These are phyloP conservation scores for Bassia scoparia DNA, from an alignment of 148 eudicot genomes.

Conservation along the genomic window DNA sequence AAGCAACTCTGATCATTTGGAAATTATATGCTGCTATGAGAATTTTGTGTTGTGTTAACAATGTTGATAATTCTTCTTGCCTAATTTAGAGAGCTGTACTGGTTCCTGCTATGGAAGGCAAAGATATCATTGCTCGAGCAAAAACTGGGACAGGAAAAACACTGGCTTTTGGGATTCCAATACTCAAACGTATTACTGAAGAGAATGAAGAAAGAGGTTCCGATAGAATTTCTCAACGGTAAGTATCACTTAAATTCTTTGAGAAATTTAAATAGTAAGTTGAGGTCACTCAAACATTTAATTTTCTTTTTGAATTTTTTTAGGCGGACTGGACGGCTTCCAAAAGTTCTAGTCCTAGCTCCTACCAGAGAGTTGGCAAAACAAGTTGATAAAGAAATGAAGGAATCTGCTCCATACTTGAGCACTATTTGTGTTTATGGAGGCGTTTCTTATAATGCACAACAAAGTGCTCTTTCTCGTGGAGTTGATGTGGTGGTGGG, in stretches of 20 bases:
- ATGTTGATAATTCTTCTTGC: background rate
- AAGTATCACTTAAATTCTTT: constrained; percentile 13
- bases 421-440: constrained; percentile 94
- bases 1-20: background rate
- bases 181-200: constrained; percentile 65
- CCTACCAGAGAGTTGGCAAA: constrained; percentile 94
- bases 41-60: background rate
- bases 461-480: constrained; percentile 74
- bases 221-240: constrained; percentile 56
- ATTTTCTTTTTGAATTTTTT: constrained; percentile 22
- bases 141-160: constrained; percentile 99
- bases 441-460: constrained; percentile 74
- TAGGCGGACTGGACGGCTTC: constrained; percentile 81
- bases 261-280: background rate
- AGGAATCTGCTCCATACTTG: constrained; percentile 92
- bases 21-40: background rate
- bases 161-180: constrained; percentile 89
- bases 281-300: constrained; percentile 10
- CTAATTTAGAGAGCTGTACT: constrained; percentile 67
- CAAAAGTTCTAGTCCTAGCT: constrained; percentile 80
- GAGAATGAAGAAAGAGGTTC: constrained; percentile 47
- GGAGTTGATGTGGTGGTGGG: constrained; percentile 99
- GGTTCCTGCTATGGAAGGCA: constrained; percentile 70
- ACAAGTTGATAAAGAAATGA: constrained; percentile 95
- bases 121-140: constrained; percentile 90